Conservation (phyloP, 345 rosid genomes). For the Pistacia atlantica region DNA sequence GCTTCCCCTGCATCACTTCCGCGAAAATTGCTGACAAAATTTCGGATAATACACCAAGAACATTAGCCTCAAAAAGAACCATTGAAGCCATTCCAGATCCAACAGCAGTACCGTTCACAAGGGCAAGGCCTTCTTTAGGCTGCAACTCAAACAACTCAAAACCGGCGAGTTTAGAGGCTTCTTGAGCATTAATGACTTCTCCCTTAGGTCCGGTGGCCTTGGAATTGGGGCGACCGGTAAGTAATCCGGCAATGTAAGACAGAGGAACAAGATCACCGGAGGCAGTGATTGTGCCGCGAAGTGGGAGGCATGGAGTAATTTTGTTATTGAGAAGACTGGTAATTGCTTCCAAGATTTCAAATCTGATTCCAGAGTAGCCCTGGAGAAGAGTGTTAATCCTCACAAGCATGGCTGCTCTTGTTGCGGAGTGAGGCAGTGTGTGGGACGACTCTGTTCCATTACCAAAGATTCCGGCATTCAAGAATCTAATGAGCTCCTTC, state of each 20-base stretch:
- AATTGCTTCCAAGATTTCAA: constrained; percentile 69
- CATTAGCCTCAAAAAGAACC: constrained; percentile 50
- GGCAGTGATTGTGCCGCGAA: constrained; percentile 74
- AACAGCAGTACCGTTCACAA: constrained; percentile 71
- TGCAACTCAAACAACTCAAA: constrained; percentile 55
- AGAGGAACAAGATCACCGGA: constrained; percentile 75
- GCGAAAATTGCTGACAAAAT: constrained; percentile 50
- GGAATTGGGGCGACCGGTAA: constrained; percentile 64
- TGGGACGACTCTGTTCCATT: constrained; percentile 45
- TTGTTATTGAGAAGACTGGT: constrained; percentile 61
- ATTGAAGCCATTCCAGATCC: constrained; percentile 70
- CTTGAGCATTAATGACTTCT: constrained; percentile 45
- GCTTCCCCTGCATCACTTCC: constrained; percentile 51
- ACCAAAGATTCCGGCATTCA: constrained; percentile 77
- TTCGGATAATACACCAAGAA: constrained; percentile 43
- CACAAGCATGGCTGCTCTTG: constrained; percentile 76
- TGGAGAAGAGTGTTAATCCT: constrained; percentile 75
- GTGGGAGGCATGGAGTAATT: constrained; percentile 76
- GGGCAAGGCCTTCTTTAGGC: constrained; percentile 76
- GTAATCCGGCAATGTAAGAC: constrained; percentile 71
- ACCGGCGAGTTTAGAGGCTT: constrained; percentile 51
- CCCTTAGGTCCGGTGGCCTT: constrained; percentile 61
- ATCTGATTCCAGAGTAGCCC: constrained; percentile 77
- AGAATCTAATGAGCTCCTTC: constrained; percentile 70
- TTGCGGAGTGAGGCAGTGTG: constrained; percentile 56